phyloP scores from a whole-genome alignment of 495 filamentous ascomycete genomes.

The Oidiodendron maius region DNA sequence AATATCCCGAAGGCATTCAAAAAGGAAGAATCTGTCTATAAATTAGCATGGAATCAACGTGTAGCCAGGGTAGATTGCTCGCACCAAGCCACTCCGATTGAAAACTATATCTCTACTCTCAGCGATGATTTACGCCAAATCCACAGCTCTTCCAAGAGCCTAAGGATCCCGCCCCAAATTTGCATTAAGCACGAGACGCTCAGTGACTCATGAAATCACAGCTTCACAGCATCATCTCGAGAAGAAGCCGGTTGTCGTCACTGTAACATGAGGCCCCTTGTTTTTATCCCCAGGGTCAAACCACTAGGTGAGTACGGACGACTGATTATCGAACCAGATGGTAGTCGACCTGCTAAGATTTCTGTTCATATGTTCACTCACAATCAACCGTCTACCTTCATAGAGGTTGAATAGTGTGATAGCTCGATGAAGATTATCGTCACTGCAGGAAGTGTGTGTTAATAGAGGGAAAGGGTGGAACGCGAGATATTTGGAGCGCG shows the following conservation, averaged over 20 bases:
- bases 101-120: constrained; percentile 44
- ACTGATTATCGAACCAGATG: constrained; percentile 6
- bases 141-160: constrained; percentile 6
- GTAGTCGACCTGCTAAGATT: constrained; percentile 28
- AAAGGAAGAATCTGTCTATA: constrained; percentile 12
- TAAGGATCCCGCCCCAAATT: constrained; percentile 7
- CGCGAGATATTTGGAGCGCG: no score
- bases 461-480: no score
- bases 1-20: constrained; percentile 10
- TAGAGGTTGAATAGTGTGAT: constrained; percentile 17
- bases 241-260: constrained; percentile 19
- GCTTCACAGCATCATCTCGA: constrained; percentile 15
- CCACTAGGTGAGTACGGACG: constrained; percentile 18
- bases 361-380: constrained; percentile 31
- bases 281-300: not conserved
- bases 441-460: constrained; percentile 20
- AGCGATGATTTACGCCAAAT: constrained; percentile 12
- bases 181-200: constrained; percentile 8
- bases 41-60: constrained; percentile 12
- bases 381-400: constrained; percentile 16
- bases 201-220: not conserved
- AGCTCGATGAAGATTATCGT: constrained; percentile 22
- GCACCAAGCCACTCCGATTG: constrained; percentile 45
- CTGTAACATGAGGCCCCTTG: constrained; percentile 7
- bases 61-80: constrained; percentile 11